Conservation (phyloP, 2,329 filamentous ascomycete species). For the Ilyonectria sp. region DNA sequence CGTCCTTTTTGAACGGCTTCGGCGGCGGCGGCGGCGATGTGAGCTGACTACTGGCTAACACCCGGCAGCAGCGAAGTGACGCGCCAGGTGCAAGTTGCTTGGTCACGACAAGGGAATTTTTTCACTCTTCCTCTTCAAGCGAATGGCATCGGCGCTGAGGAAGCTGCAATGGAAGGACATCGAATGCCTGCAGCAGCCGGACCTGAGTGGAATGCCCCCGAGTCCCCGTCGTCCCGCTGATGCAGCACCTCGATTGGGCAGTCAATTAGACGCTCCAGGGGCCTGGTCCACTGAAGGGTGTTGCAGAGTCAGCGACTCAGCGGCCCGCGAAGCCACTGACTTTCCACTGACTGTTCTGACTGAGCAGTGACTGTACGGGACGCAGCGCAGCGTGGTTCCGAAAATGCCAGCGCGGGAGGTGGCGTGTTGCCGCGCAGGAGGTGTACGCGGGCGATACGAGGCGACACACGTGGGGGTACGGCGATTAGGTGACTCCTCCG, state of each 20-base stretch:
- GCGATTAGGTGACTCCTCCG: conserved; percentile 26
- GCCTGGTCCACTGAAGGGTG: conserved; percentile 38
- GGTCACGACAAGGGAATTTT: conserved; percentile 39
- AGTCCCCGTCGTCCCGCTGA: conserved; percentile 34
- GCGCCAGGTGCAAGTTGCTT: conserved; percentile 41
- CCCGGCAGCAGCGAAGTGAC: conserved; percentile 37
- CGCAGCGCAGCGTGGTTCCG: conserved; percentile 15
- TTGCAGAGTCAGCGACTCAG: conserved; percentile 33
- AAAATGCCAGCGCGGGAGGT: conserved; percentile 32
- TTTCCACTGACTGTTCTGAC: conserved; percentile 30
- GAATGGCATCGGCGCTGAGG: conserved; percentile 39
- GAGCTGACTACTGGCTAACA: conserved; percentile 44
- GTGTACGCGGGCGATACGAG: conserved; percentile 44
- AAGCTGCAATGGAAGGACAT: conserved; percentile 46
- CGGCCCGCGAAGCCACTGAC: conserved; percentile 16
- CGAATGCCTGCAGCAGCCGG: conserved; percentile 36
- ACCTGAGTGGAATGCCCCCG: conserved; percentile 28
- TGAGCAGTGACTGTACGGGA: conserved; percentile 25
- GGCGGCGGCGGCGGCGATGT: conserved; percentile 43
- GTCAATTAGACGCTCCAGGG: conserved; percentile 28
- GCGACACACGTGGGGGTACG: conserved; percentile 35
- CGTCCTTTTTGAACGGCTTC: conserved; percentile 39
- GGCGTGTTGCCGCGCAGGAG: conserved; percentile 38
- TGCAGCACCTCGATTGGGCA: conserved; percentile 26
- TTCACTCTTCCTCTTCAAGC: conserved; percentile 15